Evolutionary conservation across 805 yeast species (phyloP), one percentile per base, ranked within the genome.

Genomic region (Naumovozyma dairenensis): DNA sequence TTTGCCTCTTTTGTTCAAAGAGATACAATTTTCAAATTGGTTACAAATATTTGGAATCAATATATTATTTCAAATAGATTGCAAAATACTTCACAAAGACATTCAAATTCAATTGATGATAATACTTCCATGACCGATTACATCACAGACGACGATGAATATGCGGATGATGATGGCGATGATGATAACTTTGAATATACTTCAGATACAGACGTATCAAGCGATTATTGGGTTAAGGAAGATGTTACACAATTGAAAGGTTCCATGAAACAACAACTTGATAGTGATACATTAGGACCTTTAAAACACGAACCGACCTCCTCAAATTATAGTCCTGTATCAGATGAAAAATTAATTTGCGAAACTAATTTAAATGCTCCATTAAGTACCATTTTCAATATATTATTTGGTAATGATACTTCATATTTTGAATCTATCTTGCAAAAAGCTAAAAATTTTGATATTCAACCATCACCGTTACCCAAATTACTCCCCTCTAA

Each of bases 1-100:
- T 80, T 80, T 62, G 84, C 84, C 0, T 70, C 80, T 1, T 72
- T 80, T 39, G 60, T 77, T 18, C 62, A 75, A 3, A 64, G 87
- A 44, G 87, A 80, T 53, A 31, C 59, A 1, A 59, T 66, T 1
- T 66, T 63, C 43, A 67, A 65, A 34, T 52, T 72, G 22, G 68
- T 82, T 33, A 65, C 72, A 4, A 70, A 66, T 31, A 71, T 78
- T 6, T 80, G 92, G 89, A 71, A 71, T 34, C 60, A 64, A 32
- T 45, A 59, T 8, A 57, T 66, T 3, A 25, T 46, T 14, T 44
- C 41, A 8, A 37, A 32, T 20, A 37, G 47, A 31, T 15, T 29
- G n/a, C 6, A 22, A 22, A 16, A 17, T 21, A 6, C 24, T 28
- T 6, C 19, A 16, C 12, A 22, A 20, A 8, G 21, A 15, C 14